Conservation (phyloP, 2,329 filamentous ascomycete species). For the Neospermospora avenae region DNA sequence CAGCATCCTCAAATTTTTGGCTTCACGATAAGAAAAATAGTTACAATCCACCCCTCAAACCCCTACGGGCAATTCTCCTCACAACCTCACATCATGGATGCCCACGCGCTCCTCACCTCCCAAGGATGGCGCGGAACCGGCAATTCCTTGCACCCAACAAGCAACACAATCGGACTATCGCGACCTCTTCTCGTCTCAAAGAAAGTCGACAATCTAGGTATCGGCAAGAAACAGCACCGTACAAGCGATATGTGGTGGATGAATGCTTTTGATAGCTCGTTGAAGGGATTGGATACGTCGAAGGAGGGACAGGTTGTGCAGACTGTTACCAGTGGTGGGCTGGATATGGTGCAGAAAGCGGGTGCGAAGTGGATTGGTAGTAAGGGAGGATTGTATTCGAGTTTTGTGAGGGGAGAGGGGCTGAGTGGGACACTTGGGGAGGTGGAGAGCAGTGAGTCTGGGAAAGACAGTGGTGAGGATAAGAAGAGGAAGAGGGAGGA, state of each 20-base stretch:
- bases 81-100: conserved; percentile 67
- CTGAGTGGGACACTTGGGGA: conserved; percentile 65
- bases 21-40: conserved; percentile 13
- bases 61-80: neutral
- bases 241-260: conserved; percentile 93
- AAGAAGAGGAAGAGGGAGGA: conserved; percentile 35
- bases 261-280: conserved; percentile 85
- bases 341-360: conserved; percentile 54
- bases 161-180: conserved; percentile 71
- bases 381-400: conserved; percentile 63
- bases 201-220: conserved; percentile 75
- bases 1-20: conserved; percentile 5
- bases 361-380: conserved; percentile 56
- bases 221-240: conserved; percentile 69
- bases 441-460: conserved; percentile 17
- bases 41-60: neutral
- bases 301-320: conserved; percentile 53
- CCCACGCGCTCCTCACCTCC: conserved; percentile 73
- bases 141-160: conserved; percentile 76
- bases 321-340: conserved; percentile 51
- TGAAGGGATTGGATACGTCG: conserved; percentile 72
- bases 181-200: conserved; percentile 80
- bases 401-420: conserved; percentile 79
- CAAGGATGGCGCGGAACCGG: conserved; percentile 91
- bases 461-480: conserved; percentile 14